Evolutionary conservation across 202 grass and related monocot genomes (phyloP).

Genomic region (Digitaria exilis): DNA sequence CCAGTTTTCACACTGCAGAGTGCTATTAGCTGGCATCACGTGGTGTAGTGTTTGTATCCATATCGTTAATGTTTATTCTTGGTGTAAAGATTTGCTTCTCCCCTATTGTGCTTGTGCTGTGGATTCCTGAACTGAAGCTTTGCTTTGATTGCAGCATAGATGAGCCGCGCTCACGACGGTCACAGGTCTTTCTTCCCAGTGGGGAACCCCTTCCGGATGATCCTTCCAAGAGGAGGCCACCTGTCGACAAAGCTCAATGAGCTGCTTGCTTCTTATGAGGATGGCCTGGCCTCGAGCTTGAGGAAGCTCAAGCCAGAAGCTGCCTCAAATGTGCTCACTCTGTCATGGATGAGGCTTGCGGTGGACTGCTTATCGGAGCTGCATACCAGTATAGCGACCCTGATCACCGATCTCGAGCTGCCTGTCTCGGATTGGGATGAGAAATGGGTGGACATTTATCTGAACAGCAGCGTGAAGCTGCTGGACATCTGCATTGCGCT

Average conservation of each 20-base stretch:
- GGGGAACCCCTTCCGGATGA: slow-evolving; percentile 74
- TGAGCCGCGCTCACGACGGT: slow-evolving; percentile 64
- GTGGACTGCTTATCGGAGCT: slow-evolving; percentile 58
- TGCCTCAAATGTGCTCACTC: slow-evolving; percentile 51
- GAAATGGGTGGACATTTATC: slow-evolving; percentile 89
- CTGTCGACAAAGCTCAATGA: slow-evolving; percentile 54
- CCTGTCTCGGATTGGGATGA: slow-evolving; percentile 85
- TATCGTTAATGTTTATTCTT: not conserved
- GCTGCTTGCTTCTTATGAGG: slow-evolving; percentile 59
- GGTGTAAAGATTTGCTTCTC: not conserved
- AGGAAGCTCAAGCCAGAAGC: slow-evolving; percentile 67
- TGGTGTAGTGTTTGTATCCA: not conserved
- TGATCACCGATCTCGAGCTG: slow-evolving; percentile 75
- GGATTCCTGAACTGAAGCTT: slow-evolving; percentile 7
- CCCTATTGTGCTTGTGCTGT: not conserved
- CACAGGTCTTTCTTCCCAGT: slow-evolving; percentile 61
- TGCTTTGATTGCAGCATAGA: slow-evolving; percentile 45
- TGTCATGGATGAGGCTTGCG: slow-evolving; percentile 75
- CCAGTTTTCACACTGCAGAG: slow-evolving; percentile 5
- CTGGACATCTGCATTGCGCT: slow-evolving; percentile 78
- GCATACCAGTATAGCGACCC: slow-evolving; percentile 50
- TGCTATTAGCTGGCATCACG: not conserved
- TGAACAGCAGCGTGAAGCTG: slow-evolving; percentile 79
- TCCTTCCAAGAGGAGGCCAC: slow-evolving; percentile 50
- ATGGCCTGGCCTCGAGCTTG: slow-evolving; percentile 56